Percentiles rank a stretch among this genome's conserved stretches.
Evolutionary conservation across 345 rosid genomes (phyloP).

Genomic region (Microthlaspi erraticum): DNA sequence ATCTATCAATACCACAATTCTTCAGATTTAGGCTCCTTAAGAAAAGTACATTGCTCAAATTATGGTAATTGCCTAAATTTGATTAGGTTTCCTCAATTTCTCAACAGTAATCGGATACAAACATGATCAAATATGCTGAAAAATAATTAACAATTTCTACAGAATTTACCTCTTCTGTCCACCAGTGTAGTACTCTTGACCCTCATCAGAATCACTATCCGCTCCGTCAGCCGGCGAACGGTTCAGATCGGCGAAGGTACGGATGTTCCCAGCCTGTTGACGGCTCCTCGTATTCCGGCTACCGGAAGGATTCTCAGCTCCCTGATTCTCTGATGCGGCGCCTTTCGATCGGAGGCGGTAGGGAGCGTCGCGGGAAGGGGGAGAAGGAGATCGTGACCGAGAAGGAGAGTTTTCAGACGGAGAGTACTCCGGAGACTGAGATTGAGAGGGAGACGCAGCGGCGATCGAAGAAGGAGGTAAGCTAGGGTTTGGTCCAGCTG

Average conservation of each 20-base stretch:
- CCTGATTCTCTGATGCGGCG: constrained; percentile 35
- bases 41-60: constrained; percentile 8
- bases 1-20: background rate
- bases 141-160: no score
- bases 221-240: constrained; percentile 48
- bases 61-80: background rate
- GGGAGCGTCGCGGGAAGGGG: constrained; percentile 53
- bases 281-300: constrained; percentile 47
- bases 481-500: constrained; percentile 28
- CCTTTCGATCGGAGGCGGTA: constrained; percentile 66
- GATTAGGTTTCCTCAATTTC: background rate
- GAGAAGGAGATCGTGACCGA: constrained; percentile 69
- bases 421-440: constrained; percentile 56
- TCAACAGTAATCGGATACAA: background rate
- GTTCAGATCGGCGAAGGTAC: constrained; percentile 89
- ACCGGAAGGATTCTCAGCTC: constrained; percentile 45
- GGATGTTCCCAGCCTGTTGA: constrained; percentile 60
- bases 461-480: constrained; percentile 36
- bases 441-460: constrained; percentile 47
- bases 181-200: constrained; percentile 80
- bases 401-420: constrained; percentile 62
- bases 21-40: background rate
- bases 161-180: constrained; percentile 96
- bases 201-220: constrained; percentile 67
- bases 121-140: constrained; percentile 19